Percentiles rank a stretch among this genome's conserved stretches.
Conservation (phyloP, 2,329 filamentous ascomycete species). For the Arachnopeziza araneosa region DNA sequence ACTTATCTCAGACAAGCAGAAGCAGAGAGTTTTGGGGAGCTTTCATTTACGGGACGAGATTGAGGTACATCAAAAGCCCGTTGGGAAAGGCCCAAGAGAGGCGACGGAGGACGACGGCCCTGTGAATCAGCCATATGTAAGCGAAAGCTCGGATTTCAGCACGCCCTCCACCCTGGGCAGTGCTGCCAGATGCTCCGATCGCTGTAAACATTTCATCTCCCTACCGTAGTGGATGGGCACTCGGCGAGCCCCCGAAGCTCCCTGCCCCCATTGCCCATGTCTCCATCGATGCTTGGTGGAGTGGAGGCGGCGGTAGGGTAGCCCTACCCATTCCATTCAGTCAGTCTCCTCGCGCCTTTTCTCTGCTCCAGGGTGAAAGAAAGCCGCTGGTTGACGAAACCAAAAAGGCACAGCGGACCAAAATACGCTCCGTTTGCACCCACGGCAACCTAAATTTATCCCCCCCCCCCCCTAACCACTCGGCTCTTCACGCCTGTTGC, state of each 20-base stretch:
- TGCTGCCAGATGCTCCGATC: background rate
- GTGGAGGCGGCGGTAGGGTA: background rate
- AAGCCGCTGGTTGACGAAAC: too few relatives aligned
- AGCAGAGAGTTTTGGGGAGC: background rate
- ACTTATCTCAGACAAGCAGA: background rate
- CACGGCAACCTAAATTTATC: background rate
- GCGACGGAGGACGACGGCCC: background rate
- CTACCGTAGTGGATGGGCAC: too few relatives aligned
- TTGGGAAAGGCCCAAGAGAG: background rate
- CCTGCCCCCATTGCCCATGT: background rate
- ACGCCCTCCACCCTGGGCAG: background rate
- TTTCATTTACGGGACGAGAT: background rate
- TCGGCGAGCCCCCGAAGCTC: background rate
- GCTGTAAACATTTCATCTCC: background rate
- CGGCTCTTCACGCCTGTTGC: background rate
- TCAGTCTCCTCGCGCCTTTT: too few relatives aligned
- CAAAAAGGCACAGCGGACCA: too few relatives aligned
- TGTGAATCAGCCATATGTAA: background rate
- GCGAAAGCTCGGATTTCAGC: background rate
- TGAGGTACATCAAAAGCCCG: background rate
- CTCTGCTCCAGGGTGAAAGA: too few relatives aligned
- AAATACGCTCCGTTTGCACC: too few relatives aligned
- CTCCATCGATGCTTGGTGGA: background rate
- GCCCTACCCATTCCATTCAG: background rate
- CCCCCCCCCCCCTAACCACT: background rate